phyloP scores from a whole-genome alignment of 2,329 filamentous ascomycete genomes.

The Raffaelea arxii region DNA sequence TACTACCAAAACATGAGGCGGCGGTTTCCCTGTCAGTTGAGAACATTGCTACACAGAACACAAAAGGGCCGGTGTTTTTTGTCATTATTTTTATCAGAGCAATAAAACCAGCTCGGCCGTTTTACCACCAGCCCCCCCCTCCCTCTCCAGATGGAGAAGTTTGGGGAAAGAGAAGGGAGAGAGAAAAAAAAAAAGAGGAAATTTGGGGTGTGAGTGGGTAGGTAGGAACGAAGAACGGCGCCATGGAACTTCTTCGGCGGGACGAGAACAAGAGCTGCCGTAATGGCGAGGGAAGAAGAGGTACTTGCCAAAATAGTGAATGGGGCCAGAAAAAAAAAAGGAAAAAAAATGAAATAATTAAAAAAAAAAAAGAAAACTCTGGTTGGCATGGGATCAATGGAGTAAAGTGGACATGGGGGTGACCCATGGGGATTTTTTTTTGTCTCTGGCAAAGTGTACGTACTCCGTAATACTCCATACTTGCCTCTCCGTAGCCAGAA shows the following conservation, averaged over 20 bases:
- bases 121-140: no score
- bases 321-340: neutral
- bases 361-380: neutral
- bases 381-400: neutral
- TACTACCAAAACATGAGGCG: no score
- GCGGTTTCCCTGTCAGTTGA: no score
- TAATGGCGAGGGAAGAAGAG: no score
- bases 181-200: slow-evolving; percentile 13
- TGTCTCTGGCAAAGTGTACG: no score
- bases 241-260: neutral
- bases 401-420: neutral
- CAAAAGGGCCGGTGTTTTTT: neutral
- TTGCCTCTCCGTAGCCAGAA: neutral
- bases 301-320: neutral
- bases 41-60: no score
- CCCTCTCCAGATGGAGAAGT: neutral
- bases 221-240: no score
- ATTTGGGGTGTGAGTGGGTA: slow-evolving; percentile 9
- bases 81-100: no score
- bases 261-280: no score
- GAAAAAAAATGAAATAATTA: neutral
- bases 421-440: neutral
- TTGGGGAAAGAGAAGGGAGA: neutral
- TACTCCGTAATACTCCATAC: neutral
- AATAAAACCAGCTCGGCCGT: no score